These are phyloP conservation scores for Knoxia roxburghii DNA, from an alignment of 257 asterid genomes.

Conservation along the genomic window DNA sequence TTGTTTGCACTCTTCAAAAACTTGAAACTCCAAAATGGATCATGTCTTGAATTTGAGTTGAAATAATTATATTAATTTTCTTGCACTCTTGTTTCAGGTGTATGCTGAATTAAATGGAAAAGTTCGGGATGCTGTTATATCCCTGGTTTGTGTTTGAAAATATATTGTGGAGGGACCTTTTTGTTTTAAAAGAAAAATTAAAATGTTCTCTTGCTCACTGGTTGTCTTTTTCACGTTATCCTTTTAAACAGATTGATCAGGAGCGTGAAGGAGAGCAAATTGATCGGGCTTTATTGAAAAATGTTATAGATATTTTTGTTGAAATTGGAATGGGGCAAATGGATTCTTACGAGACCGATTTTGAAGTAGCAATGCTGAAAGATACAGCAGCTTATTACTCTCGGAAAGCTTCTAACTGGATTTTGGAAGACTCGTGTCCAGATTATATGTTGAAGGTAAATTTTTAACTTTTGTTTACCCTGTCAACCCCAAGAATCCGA, in stretches of 20 bases:
- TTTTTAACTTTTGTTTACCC: background rate
- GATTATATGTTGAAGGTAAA: constrained; percentile 90
- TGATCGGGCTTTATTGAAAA: constrained; percentile 86
- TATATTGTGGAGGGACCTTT: background rate
- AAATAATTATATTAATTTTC: background rate
- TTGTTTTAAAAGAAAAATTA: background rate
- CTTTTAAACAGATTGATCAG: constrained; percentile 64
- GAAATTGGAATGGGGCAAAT: constrained; percentile 97
- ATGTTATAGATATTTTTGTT: constrained; percentile 89
- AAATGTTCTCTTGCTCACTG: constrained; percentile 7
- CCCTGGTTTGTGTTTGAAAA: constrained; percentile 51
- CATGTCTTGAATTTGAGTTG: background rate
- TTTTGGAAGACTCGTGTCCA: constrained; percentile 95
- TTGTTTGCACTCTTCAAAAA: background rate
- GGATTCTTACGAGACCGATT: constrained; percentile 79
- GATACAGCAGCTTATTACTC: constrained; percentile 95
- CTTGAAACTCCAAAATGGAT: background rate
- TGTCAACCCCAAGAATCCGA: background rate
- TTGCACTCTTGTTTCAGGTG: constrained; percentile 49
- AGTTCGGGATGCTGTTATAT: constrained; percentile 93
- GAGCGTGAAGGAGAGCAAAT: constrained; percentile 99
- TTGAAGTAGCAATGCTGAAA: constrained; percentile 77
- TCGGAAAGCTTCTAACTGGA: constrained; percentile 97
- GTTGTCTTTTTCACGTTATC: constrained; percentile 4
- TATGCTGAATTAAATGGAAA: constrained; percentile 69